phyloP scores from a whole-genome alignment of 2,329 filamentous ascomycete genomes.

The Fusarium pseudograminearum region DNA sequence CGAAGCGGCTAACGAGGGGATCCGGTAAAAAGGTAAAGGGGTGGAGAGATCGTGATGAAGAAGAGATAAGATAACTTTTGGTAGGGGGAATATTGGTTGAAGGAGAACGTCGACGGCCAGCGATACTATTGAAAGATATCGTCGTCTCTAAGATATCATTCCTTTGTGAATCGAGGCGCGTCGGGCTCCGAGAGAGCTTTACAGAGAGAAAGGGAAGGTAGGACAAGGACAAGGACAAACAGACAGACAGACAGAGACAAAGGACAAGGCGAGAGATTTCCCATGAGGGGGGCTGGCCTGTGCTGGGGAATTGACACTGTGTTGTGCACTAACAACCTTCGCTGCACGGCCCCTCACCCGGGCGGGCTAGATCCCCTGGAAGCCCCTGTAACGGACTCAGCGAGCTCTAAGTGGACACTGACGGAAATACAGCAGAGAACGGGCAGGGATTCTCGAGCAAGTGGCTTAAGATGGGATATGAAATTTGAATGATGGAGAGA shows the following conservation, averaged over 20 bases:
- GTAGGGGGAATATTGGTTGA: not conserved
- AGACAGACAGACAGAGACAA: constrained; percentile 10
- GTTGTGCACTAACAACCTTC: constrained; percentile 32
- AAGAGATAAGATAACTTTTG: constrained; percentile 26
- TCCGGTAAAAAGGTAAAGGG: constrained; percentile 30
- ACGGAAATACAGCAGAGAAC: constrained; percentile 30
- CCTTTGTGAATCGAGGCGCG: constrained; percentile 39
- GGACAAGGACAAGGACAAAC: constrained; percentile 16
- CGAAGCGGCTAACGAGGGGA: constrained; percentile 29
- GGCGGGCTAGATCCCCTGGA: constrained; percentile 28
- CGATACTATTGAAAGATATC: constrained; percentile 28
- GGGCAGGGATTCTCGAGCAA: constrained; percentile 22
- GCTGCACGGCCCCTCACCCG: constrained; percentile 25
- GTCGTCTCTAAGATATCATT: constrained; percentile 39
- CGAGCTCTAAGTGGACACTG: constrained; percentile 35
- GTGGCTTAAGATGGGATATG: constrained; percentile 39
- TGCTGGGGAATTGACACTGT: constrained; percentile 39
- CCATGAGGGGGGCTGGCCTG: constrained; percentile 44
- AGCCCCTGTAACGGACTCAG: constrained; percentile 28
- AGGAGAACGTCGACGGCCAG: constrained; percentile 19
- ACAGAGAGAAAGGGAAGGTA: constrained; percentile 37
- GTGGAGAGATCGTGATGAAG: constrained; percentile 18
- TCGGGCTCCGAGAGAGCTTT: constrained; percentile 37
- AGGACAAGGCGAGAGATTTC: constrained; percentile 37
- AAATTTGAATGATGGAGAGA: constrained; percentile 41